A percentile compares a stretch with the other conserved stretches of the same genome.
Evolutionary conservation across 257 asterid genomes (phyloP).

Genomic region (Solanum peruvianum): DNA sequence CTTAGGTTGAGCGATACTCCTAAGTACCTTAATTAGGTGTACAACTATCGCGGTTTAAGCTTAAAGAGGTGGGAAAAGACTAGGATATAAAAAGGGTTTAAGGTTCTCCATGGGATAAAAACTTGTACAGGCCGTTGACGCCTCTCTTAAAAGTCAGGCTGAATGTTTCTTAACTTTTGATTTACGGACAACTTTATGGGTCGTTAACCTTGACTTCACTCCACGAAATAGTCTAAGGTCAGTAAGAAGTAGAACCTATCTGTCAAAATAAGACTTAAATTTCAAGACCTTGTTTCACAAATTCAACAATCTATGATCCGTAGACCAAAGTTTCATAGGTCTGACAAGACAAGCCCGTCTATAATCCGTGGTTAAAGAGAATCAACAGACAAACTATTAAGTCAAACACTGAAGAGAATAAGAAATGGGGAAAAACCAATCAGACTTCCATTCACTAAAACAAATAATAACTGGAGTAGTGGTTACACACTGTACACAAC

Average conservation of each 20-base stretch:
- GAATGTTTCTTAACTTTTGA: background rate
- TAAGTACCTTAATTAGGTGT: background rate
- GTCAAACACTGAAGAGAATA: background rate
- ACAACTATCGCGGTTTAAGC: background rate
- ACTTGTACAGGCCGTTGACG: background rate
- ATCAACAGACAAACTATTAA: background rate
- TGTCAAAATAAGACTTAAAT: background rate
- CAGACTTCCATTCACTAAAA: conserved; percentile 39
- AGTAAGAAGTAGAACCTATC: background rate
- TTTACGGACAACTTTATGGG: background rate
- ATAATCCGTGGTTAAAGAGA: background rate
- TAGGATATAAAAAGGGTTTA: background rate
- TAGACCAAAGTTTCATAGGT: background rate
- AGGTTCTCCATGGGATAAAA: too few relatives aligned
- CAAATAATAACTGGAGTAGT: conserved; percentile 25
- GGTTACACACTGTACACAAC: conserved; percentile 57
- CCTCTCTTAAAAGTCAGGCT: background rate
- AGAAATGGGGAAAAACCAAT: background rate
- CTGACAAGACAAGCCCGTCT: background rate
- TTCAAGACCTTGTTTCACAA: background rate
- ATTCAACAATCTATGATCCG: background rate
- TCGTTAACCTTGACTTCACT: background rate
- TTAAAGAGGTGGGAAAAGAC: background rate
- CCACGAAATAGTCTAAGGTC: background rate
- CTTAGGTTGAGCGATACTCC: background rate